Conservation (phyloP, 176 grass and related monocot genomes). For the Oryza glumipatula region DNA sequence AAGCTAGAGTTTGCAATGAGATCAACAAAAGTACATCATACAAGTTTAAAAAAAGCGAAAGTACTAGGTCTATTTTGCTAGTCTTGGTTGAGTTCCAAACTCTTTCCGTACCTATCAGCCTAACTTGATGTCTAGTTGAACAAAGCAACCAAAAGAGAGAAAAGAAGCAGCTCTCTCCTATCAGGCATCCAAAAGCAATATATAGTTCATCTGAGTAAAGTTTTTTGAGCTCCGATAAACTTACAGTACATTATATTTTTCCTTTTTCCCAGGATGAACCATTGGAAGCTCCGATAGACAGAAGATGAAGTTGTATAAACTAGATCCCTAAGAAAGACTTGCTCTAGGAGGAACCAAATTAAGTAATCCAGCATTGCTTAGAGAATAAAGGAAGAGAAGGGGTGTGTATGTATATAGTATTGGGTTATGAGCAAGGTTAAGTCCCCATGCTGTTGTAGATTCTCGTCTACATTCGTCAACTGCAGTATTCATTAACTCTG, state of each 20-base stretch:
- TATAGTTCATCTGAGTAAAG: background rate
- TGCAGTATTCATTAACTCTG: constrained; percentile 18
- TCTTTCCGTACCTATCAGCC: background rate
- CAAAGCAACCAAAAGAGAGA: constrained; percentile 20
- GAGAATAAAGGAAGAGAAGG: constrained; percentile 48
- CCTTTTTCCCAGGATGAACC: constrained; percentile 42
- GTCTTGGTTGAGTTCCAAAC: background rate
- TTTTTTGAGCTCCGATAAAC: constrained; percentile 21
- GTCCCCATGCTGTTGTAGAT: constrained; percentile 22
- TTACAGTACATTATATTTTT: constrained; percentile 16
- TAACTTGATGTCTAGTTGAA: background rate
- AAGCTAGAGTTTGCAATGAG: background rate
- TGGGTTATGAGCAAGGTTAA: constrained; percentile 40
- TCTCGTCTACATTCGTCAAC: constrained; percentile 39
- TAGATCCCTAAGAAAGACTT: constrained; percentile 27
- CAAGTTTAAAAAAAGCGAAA: background rate
- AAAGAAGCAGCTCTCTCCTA: constrained; percentile 4
- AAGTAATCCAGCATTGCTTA: constrained; percentile 44
- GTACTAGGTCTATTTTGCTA: background rate
- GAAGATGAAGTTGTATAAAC: constrained; percentile 41
- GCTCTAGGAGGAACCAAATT: constrained; percentile 29
- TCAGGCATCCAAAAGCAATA: background rate
- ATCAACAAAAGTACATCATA: background rate
- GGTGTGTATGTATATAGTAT: constrained; percentile 33
- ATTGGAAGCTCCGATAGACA: constrained; percentile 9